Conservation (phyloP, 2,329 filamentous ascomycete genomes). For the Colletotrichum sublineola region DNA sequence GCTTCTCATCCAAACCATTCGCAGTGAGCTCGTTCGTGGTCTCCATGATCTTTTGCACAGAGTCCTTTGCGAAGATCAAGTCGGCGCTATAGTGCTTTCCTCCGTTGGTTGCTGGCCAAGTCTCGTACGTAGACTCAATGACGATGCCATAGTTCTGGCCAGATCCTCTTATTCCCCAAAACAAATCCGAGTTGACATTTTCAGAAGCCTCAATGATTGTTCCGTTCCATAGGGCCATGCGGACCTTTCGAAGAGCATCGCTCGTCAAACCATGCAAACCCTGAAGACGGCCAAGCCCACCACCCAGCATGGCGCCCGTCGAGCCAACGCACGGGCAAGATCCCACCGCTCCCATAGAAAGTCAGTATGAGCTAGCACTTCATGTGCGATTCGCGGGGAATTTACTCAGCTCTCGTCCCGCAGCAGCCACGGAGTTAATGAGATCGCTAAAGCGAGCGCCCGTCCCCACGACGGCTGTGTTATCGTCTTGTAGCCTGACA, state of each 20-base stretch:
- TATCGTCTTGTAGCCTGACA: background rate
- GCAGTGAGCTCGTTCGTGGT: too few species aligned
- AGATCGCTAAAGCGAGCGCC: background rate
- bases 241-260: conserved; percentile 1
- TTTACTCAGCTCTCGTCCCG: too few species aligned
- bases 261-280: conserved; percentile 11
- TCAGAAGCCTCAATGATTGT: conserved; percentile 2
- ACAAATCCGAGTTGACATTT: background rate
- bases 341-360: too few species aligned
- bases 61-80: background rate
- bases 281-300: conserved; percentile 1
- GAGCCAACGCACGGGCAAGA: too few species aligned
- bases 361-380: too few species aligned
- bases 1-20: too few species aligned
- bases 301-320: background rate
- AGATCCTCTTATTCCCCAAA: conserved; percentile 3
- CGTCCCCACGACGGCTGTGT: conserved; percentile 2
- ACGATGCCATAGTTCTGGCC: conserved; percentile 4
- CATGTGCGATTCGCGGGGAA: too few species aligned
- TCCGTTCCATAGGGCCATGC: conserved; percentile 4
- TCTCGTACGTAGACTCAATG: background rate
- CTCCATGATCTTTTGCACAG: too few species aligned
- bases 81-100: conserved; percentile 3
- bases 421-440: background rate
- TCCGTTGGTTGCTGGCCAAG: background rate